Percentiles rank a stretch among this genome's conserved stretches.
phyloP scores from a whole-genome alignment of 768 basidiomycete genomes.

The Lactarius trivialis region DNA sequence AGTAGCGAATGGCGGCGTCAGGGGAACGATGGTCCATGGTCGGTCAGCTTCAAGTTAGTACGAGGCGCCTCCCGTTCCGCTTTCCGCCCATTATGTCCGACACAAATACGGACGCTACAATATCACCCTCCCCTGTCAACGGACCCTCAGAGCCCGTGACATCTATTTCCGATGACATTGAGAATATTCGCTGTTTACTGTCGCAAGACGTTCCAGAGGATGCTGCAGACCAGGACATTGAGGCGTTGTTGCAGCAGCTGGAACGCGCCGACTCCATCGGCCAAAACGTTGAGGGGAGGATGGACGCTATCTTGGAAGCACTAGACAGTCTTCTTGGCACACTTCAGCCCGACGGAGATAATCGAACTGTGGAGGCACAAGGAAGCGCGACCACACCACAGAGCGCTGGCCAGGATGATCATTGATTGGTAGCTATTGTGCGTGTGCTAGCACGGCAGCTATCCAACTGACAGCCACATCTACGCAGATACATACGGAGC shows the following conservation, averaged over 20 bases:
- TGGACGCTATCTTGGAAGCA: conserved; percentile 55
- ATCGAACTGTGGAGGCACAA: neutral
- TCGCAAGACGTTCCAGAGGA: conserved; percentile 27
- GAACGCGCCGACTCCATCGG: conserved; percentile 56
- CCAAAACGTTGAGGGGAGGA: conserved; percentile 49
- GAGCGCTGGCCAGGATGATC: neutral
- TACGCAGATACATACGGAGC: neutral
- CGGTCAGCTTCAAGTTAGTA: too few species aligned
- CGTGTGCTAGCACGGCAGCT: neutral
- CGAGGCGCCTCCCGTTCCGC: neutral
- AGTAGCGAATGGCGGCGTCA: conserved; percentile 16
- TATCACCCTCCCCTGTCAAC: conserved; percentile 1
- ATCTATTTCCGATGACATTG: conserved; percentile 35
- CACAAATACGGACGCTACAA: neutral
- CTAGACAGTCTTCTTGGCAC: conserved; percentile 48
- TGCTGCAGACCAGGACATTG: conserved; percentile 39
- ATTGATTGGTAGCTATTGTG: neutral
- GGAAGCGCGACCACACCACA: neutral
- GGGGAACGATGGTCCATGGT: conserved; percentile 20
- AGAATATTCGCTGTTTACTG: conserved; percentile 31
- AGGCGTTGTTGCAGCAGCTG: conserved; percentile 48
- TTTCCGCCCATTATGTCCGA: neutral
- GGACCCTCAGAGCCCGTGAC: neutral
- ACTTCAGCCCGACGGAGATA: conserved; percentile 32
- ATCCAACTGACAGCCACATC: neutral